A percentile compares a stretch with the other conserved stretches of the same genome.
Evolutionary conservation across 2,329 filamentous ascomycete genomes (phyloP).

Genomic region (Corinectria fuckeliana): DNA sequence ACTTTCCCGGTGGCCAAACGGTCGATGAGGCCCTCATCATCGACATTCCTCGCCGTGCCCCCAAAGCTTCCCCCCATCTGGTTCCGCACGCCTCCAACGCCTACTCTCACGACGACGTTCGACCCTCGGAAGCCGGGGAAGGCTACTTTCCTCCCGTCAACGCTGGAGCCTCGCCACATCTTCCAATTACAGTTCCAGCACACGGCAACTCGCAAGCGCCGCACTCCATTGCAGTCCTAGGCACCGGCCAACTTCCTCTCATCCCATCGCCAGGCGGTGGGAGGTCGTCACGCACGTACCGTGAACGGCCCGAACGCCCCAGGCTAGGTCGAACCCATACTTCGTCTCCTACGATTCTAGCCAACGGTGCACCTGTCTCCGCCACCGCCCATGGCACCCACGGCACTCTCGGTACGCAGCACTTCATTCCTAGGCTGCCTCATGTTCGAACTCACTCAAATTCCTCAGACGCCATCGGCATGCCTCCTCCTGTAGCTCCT

Average conservation of each 20-base stretch:
- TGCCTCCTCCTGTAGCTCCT: constrained; percentile 54
- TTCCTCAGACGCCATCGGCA: constrained; percentile 59
- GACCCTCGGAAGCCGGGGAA: constrained; percentile 71
- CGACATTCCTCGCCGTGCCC: constrained; percentile 82
- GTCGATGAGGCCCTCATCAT: constrained; percentile 92
- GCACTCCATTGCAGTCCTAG: constrained; percentile 80
- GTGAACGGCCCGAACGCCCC: constrained; percentile 64
- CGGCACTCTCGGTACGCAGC: constrained; percentile 43
- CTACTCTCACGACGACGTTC: constrained; percentile 66
- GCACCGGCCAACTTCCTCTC: constrained; percentile 78
- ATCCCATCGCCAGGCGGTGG: constrained; percentile 83
- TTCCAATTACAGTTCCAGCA: constrained; percentile 48
- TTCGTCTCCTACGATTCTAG: constrained; percentile 76
- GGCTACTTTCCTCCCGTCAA: constrained; percentile 83
- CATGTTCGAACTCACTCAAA: constrained; percentile 65
- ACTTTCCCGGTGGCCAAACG: constrained; percentile 85
- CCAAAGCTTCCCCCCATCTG: constrained; percentile 71
- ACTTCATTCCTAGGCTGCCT: constrained; percentile 47
- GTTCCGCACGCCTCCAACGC: constrained; percentile 50
- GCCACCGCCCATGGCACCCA: constrained; percentile 43
- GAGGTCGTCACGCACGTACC: constrained; percentile 58
- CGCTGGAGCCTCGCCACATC: constrained; percentile 52
- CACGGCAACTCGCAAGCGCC: constrained; percentile 44
- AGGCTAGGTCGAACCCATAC: constrained; percentile 76
- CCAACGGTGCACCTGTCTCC: constrained; percentile 50